Base-by-base conservation (phyloP, 106 monocot species). In the Acanthochlamys bracteata region DNA sequence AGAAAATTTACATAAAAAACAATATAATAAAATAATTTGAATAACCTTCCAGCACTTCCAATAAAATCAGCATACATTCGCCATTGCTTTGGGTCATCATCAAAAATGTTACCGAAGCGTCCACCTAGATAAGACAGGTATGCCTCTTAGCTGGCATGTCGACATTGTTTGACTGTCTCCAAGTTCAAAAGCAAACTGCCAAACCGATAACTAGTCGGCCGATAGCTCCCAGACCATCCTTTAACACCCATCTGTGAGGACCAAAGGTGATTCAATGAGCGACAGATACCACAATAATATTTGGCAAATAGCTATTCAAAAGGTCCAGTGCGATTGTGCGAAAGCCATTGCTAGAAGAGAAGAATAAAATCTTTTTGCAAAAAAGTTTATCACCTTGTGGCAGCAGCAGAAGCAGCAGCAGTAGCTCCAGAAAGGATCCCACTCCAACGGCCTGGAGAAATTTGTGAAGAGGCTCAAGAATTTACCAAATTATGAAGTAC, bases 21-120 rank as follows among this genome's bases (percentile, higher is more conserved):
- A 43, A 43, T 8, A 43, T 8, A 43, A 43, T 7, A 7, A 43
- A 8, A 43, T 43, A 43, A 8, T 8, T 7, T 43, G 7, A 7
- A 43, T 43, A 63, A 96, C 95, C 95, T 96, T 63, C 95, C 95
- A 70, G 95, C 79, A 80, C 95, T 96, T 68, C 95, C 95, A 76
- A 96, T 76, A 27, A 96, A 76, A 78, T 96, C 95, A 26, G 95
- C 95, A 83, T 96, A 96, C 90, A 96, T 84, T 60, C 95, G 79
- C 95, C 95, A 96, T 72, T 84, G 76, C 66, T 84, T 96, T 66
- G 95, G 95, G 55, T 96, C 90, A 83, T 96, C 82, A 60, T 96
- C 95, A 79, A 96, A 96, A 66, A 96, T 67, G 54, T 66, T 82
- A 19, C 90, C 95, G 70, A 87, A 96, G 24, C 87, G 79, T 58